Evolutionary conservation across 2,329 filamentous ascomycete species (phyloP), one percentile per base, ranked within the genome.

Genomic region (Colletotrichum tropicicola): DNA sequence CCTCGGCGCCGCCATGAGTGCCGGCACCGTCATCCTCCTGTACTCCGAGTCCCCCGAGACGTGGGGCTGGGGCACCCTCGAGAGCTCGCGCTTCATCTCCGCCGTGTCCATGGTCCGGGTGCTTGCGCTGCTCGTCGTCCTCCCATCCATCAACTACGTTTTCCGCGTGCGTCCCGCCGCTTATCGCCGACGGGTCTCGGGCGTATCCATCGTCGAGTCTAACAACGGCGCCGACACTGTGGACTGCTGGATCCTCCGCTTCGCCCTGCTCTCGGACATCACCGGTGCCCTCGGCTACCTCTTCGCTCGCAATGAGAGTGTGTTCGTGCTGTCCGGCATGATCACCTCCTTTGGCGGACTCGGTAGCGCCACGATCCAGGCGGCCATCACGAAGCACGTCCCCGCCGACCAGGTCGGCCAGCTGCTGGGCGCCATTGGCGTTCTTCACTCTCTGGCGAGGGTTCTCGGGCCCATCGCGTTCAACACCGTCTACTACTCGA

Each of bases 351-450:
- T 97, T 39, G 95, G 95, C 23, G 94, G 94, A 1, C 89, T 98
- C 47, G 94, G 91, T 0, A 91, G 91, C 35, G 94, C 96, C 1
- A 96, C 92, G 0, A 83, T 97, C 52, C 93, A 97, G 73, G 91
- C 92, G 2, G 87, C 91, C 1, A 81, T 98, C 53, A 98, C 94
- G 19, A 98, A 98, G 75, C 96, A 98, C 75, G 91, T 98, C 0
- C 93, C 94, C 0, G 84, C 89, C 0, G 92, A 96, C 68, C 87
- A 87, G 48, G 91, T 96, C 0, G 96, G 96, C 0, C 90, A 96
- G 75, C 82, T 98, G n/a, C 85, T 99, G 0, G 96, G 96, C 21
- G 94, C 94, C 2, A 91, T 91, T 15, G 96, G 95, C 0, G 82
- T 98, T 66, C 79, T 98, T 62, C 95, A 98, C 77, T 92, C 93